Evolutionary conservation across 2,329 filamentous ascomycete genomes (phyloP).

Genomic region (Stagonosporopsis chrysanthemi): DNA sequence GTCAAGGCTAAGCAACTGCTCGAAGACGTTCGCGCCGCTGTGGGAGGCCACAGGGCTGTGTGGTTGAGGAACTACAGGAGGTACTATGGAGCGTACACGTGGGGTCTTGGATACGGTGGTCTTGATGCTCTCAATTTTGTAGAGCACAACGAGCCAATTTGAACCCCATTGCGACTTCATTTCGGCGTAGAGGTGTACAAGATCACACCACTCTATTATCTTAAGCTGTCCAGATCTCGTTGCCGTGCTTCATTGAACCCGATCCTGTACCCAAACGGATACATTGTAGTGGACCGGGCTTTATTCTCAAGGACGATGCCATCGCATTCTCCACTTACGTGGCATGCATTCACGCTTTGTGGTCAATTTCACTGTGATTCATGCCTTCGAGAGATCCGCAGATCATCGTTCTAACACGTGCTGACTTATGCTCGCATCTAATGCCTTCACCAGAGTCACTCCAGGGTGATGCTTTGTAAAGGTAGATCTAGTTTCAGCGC

Average conservation of each 20-base stretch:
- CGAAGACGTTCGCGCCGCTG: conserved; percentile 5
- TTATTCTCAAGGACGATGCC: no score
- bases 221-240: conserved; percentile 26
- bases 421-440: no score
- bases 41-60: conserved; percentile 21
- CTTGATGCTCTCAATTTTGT: conserved; percentile 9
- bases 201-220: conserved; percentile 23
- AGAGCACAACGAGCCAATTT: no score
- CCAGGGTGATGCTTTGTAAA: no score
- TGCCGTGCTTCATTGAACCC: conserved; percentile 26
- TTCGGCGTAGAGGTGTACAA: conserved; percentile 13
- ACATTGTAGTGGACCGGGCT: no score
- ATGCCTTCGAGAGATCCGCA: no score
- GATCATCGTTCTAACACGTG: no score
- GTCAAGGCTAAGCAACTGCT: conserved; percentile 26
- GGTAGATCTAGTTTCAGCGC: no score
- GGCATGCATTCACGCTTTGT: no score
- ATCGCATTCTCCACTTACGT: no score
- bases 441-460: no score
- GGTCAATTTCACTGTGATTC: no score
- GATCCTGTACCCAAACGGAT: conserved; percentile 29
- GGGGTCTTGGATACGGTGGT: conserved; percentile 31
- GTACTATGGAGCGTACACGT: conserved; percentile 29
- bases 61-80: conserved; percentile 33
- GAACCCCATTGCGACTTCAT: neutral